Conservation (phyloP, 1,139 yeast species). For the Saccharomyces hybrid region DNA sequence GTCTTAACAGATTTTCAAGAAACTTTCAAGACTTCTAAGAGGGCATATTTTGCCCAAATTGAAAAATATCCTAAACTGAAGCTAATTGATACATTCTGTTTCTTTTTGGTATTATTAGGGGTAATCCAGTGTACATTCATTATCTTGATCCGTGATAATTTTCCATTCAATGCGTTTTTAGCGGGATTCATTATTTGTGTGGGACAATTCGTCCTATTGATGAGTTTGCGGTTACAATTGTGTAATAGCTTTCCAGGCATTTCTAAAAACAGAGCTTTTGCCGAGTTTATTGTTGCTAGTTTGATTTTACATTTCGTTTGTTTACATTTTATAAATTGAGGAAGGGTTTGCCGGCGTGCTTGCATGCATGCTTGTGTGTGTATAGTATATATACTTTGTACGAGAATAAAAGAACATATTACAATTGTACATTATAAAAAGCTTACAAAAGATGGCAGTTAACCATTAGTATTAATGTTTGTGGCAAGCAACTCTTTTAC, state of each 20-base stretch:
- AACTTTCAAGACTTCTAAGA: conserved; percentile 43
- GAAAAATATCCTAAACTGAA: conserved; percentile 37
- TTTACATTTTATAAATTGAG: conserved; percentile 78
- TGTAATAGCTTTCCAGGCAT: conserved; percentile 44
- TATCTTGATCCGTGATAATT: conserved; percentile 63
- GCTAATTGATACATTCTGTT: conserved; percentile 71
- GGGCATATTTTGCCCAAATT: conserved; percentile 37
- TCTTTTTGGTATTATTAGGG: conserved; percentile 70
- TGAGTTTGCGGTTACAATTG: conserved; percentile 69
- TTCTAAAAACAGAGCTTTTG: conserved; percentile 75
- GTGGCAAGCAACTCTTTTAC: background rate
- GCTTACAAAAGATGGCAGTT: background rate
- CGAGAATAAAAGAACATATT: background rate
- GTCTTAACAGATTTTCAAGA: conserved; percentile 38
- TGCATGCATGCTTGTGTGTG: background rate
- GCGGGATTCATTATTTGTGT: conserved; percentile 91
- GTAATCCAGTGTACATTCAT: conserved; percentile 72
- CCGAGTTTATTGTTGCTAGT: conserved; percentile 83
- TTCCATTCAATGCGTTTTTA: conserved; percentile 93
- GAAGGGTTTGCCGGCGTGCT: background rate
- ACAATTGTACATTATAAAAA: background rate
- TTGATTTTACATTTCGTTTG: conserved; percentile 82
- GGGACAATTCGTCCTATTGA: conserved; percentile 88
- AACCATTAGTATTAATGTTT: background rate
- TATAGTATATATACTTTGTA: background rate